Evolutionary conservation across 2,329 filamentous ascomycete genomes (phyloP).

Genomic region (Talaromyces verruculosus): DNA sequence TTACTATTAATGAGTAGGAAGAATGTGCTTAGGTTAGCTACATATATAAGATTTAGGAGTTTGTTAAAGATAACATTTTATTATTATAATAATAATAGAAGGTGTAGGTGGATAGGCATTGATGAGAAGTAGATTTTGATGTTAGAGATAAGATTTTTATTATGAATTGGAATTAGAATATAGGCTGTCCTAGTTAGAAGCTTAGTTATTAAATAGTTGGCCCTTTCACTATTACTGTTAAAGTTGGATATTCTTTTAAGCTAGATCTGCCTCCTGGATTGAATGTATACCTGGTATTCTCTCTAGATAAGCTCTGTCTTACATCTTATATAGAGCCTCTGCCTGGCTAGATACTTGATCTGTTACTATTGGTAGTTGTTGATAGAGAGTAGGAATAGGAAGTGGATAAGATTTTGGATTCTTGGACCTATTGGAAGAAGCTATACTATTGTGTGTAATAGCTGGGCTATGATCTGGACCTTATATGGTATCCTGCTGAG

Average conservation of each 20-base stretch:
- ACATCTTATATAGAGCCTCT: no score
- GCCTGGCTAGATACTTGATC: not conserved
- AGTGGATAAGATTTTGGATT: not conserved
- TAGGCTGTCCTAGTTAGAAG: conserved; percentile 5
- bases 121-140: no score
- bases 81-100: no score
- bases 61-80: no score
- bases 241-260: not conserved
- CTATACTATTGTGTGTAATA: not conserved
- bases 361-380: not conserved
- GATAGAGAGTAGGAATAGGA: not conserved
- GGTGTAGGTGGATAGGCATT: no score
- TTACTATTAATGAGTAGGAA: no score
- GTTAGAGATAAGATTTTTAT: not conserved
- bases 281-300: no score
- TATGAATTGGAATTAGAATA: not conserved
- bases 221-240: not conserved
- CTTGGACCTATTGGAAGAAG: not conserved
- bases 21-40: no score
- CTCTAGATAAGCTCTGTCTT: no score
- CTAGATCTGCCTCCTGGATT: not conserved
- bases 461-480: not conserved
- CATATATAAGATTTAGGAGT: no score
- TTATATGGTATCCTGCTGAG: not conserved
- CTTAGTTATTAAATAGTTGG: not conserved